These are phyloP conservation scores for Neoarthrinium moseri DNA, from an alignment of 2,329 filamentous ascomycete species.

Conservation along the genomic window DNA sequence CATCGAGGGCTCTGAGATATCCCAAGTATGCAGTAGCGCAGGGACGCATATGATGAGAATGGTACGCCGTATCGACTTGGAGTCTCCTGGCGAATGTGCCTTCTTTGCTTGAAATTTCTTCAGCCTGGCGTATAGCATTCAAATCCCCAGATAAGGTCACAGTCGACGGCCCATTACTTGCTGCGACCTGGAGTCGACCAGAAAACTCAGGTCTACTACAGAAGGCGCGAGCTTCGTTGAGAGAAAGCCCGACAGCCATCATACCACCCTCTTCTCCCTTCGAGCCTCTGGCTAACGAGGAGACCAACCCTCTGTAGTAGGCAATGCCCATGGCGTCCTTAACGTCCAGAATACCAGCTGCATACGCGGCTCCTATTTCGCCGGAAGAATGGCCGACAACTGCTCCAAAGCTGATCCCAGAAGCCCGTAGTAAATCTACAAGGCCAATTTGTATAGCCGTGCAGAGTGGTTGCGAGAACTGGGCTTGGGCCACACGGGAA, in stretches of 20 bases:
- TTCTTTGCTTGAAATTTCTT: constrained; percentile 11
- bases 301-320: constrained; percentile 19
- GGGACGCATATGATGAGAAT: constrained; percentile 33
- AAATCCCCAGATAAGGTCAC: constrained; percentile 27
- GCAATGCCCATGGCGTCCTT: constrained; percentile 29
- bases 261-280: constrained; percentile 29
- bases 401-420: constrained; percentile 32
- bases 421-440: constrained; percentile 31
- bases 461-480: constrained; percentile 34
- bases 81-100: constrained; percentile 23
- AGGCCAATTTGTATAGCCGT: constrained; percentile 40
- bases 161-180: constrained; percentile 25
- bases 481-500: constrained; percentile 14
- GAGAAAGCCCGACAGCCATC: constrained; percentile 35
- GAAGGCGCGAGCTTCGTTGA: constrained; percentile 26
- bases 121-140: constrained; percentile 18
- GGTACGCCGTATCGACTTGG: constrained; percentile 36
- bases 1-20: not conserved
- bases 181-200: constrained; percentile 22
- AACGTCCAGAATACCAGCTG: constrained; percentile 30
- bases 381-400: constrained; percentile 42
- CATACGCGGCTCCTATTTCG: constrained; percentile 42
- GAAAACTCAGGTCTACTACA: constrained; percentile 14
- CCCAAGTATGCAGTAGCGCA: constrained; percentile 11
- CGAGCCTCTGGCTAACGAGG: not conserved